Conservation (phyloP, 1,284 basidiomycete species). For the Pseudozyma thailandica region DNA sequence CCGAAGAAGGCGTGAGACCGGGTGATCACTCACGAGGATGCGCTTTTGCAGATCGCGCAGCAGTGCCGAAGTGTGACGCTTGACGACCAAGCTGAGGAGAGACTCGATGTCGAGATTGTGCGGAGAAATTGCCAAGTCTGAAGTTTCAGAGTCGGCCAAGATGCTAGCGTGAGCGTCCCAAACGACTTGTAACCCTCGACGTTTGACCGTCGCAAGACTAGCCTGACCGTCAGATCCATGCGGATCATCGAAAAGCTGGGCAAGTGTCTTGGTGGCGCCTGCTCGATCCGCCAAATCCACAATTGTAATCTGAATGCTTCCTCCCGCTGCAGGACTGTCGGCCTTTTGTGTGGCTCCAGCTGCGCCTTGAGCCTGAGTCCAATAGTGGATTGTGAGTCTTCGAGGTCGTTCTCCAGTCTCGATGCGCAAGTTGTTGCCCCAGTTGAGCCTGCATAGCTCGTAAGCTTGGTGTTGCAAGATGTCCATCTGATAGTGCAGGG, state of each 20-base stretch:
- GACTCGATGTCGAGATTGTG: conserved; percentile 37
- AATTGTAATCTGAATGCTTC: conserved; percentile 34
- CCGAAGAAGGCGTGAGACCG: conserved; percentile 33
- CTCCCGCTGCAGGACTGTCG: conserved; percentile 34
- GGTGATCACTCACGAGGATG: conserved; percentile 43
- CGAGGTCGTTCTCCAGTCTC: conserved; percentile 31
- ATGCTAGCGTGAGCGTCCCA: conserved; percentile 39
- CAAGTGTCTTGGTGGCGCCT: conserved; percentile 28
- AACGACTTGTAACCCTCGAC: conserved; percentile 26
- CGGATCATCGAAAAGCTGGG: conserved; percentile 23
- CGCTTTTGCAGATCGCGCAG: conserved; percentile 38
- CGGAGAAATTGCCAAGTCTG: conserved; percentile 21
- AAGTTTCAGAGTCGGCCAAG: conserved; percentile 18
- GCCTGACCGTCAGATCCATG: background rate
- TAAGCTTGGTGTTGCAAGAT: conserved; percentile 61
- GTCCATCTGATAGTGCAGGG: conserved; percentile 63
- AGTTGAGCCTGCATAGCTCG: conserved; percentile 52
- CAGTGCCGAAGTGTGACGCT: conserved; percentile 33
- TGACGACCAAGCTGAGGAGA: conserved; percentile 25
- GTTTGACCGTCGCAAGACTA: conserved; percentile 14
- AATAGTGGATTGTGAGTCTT: conserved; percentile 51
- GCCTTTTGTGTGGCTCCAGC: conserved; percentile 6
- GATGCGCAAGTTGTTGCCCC: conserved; percentile 53
- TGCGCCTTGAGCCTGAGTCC: conserved; percentile 44
- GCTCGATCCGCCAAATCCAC: conserved; percentile 29